Conservation (phyloP, 345 rosid genomes). For the Populus simonii region DNA sequence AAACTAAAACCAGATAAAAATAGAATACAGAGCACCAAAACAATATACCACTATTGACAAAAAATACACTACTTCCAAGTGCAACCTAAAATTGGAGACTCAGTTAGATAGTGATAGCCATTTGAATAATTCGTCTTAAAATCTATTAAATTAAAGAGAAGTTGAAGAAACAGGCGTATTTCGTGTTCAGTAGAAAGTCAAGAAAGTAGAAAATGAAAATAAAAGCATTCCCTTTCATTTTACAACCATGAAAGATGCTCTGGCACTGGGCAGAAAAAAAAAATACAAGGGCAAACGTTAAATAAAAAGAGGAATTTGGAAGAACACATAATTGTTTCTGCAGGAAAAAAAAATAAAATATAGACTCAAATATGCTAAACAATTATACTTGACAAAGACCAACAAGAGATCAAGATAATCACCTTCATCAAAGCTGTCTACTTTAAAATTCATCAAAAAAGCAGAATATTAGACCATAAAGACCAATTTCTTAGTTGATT, state of each 20-base stretch:
- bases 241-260: neutral
- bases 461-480: neutral
- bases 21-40: neutral
- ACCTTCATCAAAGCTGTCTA: neutral
- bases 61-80: neutral
- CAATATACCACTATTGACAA: neutral
- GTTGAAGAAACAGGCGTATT: neutral
- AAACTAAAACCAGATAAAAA: constrained; percentile 1
- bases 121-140: neutral
- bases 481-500: neutral
- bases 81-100: neutral
- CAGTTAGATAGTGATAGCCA: neutral
- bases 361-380: no score
- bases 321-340: neutral
- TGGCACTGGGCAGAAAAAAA: neutral
- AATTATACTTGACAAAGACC: neutral
- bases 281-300: neutral
- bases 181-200: neutral
- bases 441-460: neutral
- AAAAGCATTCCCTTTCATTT: neutral
- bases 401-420: neutral
- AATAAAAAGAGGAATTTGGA: neutral
- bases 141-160: neutral
- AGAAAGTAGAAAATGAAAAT: neutral
- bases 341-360: neutral